Conservation (phyloP, 2,329 filamentous ascomycete genomes). For the Claviceps monticola region DNA sequence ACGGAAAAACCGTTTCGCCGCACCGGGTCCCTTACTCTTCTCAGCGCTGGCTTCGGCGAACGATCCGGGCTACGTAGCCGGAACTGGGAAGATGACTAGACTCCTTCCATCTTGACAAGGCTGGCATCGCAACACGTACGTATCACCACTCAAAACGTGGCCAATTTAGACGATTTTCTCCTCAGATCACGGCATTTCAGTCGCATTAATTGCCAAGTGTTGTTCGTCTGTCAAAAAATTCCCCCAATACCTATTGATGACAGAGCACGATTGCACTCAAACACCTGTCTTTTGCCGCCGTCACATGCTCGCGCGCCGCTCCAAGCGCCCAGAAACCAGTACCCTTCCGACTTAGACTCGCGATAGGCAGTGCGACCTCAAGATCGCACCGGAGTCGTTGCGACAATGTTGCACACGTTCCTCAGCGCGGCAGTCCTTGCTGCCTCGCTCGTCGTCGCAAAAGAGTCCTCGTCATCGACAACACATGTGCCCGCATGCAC, state of each 20-base stretch:
- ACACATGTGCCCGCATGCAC: slow-evolving; percentile 37
- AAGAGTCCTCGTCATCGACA: slow-evolving; percentile 26
- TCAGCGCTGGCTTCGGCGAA: too few relatives aligned
- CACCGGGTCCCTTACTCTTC: background rate
- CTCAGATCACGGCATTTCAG: too few relatives aligned
- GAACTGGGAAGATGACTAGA: too few relatives aligned
- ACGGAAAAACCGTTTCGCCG: slow-evolving; percentile 11
- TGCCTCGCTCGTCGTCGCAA: slow-evolving; percentile 19
- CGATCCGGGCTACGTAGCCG: too few relatives aligned
- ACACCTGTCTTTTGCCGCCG: background rate
- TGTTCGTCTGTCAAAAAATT: too few relatives aligned
- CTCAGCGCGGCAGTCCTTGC: slow-evolving; percentile 22
- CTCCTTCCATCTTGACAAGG: too few relatives aligned
- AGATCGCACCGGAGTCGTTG: background rate
- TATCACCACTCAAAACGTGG: too few relatives aligned
- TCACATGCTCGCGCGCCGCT: background rate
- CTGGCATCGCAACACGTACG: too few relatives aligned
- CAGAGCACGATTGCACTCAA: background rate
- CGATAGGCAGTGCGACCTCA: background rate
- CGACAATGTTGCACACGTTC: slow-evolving; percentile 15
- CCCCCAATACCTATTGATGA: background rate
- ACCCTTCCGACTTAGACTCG: background rate
- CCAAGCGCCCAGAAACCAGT: background rate
- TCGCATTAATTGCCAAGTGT: too few relatives aligned
- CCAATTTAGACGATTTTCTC: too few relatives aligned